These are phyloP conservation scores for Cladosporium sp. DNA, from an alignment of 2,329 filamentous ascomycete species.

Conservation along the genomic window DNA sequence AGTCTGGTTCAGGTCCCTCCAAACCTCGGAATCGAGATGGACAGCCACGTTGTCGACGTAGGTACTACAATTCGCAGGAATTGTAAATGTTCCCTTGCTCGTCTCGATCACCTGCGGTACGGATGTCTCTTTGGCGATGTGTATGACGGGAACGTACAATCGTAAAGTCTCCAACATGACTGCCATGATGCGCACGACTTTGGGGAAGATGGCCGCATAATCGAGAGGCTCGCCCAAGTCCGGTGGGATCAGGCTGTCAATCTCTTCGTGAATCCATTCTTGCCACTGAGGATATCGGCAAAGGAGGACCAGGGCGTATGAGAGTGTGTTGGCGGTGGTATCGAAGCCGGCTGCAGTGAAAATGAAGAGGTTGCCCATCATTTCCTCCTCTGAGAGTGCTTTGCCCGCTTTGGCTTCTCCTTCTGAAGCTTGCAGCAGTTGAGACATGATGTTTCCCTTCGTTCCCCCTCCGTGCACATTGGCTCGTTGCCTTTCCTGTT, in stretches of 20 bases:
- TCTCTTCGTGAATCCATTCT: slow-evolving; percentile 49
- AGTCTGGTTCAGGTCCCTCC: slow-evolving; percentile 24
- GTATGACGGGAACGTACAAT: slow-evolving; percentile 37
- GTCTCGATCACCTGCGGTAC: slow-evolving; percentile 30
- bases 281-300: slow-evolving; percentile 46
- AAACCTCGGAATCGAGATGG: slow-evolving; percentile 24
- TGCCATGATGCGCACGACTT: slow-evolving; percentile 40
- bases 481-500: slow-evolving; percentile 20
- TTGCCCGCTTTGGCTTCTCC: slow-evolving; percentile 16
- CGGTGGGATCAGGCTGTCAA: slow-evolving; percentile 34
- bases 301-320: slow-evolving; percentile 46
- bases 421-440: slow-evolving; percentile 23
- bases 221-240: slow-evolving; percentile 27
- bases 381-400: slow-evolving; percentile 35
- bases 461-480: slow-evolving; percentile 14
- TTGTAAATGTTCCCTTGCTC: slow-evolving; percentile 23
- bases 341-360: slow-evolving; percentile 47
- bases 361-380: slow-evolving; percentile 42
- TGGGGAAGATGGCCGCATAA: slow-evolving; percentile 43
- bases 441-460: slow-evolving; percentile 26
- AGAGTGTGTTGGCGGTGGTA: slow-evolving; percentile 47
- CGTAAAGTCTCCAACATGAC: slow-evolving; percentile 49
- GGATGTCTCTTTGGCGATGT: slow-evolving; percentile 33
- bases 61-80: slow-evolving; percentile 33
- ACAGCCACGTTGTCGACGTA: slow-evolving; percentile 34